A percentile compares a stretch with the other conserved stretches of the same genome.
These are phyloP conservation scores for Nepenthes alata DNA, from an alignment of 179 eudicot genomes.

Conservation along the genomic window DNA sequence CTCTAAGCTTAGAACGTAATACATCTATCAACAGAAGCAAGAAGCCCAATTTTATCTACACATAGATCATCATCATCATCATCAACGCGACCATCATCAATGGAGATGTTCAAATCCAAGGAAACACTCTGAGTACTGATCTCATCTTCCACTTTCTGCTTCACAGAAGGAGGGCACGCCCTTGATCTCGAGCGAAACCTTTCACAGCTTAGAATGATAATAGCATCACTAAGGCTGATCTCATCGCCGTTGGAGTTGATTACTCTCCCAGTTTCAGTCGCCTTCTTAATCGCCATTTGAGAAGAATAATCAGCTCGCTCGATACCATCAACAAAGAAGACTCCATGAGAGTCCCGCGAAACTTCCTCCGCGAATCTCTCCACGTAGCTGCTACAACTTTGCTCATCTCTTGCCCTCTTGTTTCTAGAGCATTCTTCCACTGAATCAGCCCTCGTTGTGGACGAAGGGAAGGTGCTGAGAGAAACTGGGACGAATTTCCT, in stretches of 20 bases:
- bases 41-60: constrained; percentile 21
- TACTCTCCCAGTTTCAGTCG: constrained; percentile 37
- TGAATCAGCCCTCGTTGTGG: constrained; percentile 24
- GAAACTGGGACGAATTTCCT: constrained; percentile 31
- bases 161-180: constrained; percentile 31
- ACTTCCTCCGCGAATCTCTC: constrained; percentile 36
- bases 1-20: constrained; percentile 18
- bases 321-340: constrained; percentile 49
- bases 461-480: constrained; percentile 32
- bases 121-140: constrained; percentile 5
- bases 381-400: constrained; percentile 21
- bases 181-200: constrained; percentile 33
- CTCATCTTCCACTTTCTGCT: constrained; percentile 6
- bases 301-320: constrained; percentile 45
- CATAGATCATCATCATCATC: constrained; percentile 11
- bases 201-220: constrained; percentile 45
- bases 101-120: constrained; percentile 24
- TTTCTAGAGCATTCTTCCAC: constrained; percentile 30
- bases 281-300: constrained; percentile 43
- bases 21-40: constrained; percentile 21
- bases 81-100: constrained; percentile 10
- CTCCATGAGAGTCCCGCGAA: constrained; percentile 32
- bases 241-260: constrained; percentile 29
- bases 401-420: constrained; percentile 46
- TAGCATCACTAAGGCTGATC: constrained; percentile 37